phyloP scores from a whole-genome alignment of 768 basidiomycete species.

The Tylopilus subfusipes region DNA sequence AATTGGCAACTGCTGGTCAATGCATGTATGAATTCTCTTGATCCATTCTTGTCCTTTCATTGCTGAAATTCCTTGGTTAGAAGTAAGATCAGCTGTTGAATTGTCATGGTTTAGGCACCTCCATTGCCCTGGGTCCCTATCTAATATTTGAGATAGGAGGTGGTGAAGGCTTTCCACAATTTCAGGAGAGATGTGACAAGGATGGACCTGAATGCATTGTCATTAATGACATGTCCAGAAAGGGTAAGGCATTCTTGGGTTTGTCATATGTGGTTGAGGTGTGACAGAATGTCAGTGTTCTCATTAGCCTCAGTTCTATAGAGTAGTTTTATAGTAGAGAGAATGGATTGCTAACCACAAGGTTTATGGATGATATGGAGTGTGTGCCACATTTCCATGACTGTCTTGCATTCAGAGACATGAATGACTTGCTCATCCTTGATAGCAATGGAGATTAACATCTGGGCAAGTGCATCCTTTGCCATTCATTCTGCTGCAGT shows the following conservation, averaged over 20 bases:
- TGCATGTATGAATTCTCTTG: too few relatives aligned
- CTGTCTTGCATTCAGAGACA: background rate
- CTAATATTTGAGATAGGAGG: background rate
- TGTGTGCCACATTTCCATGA: background rate
- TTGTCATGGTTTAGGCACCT: background rate
- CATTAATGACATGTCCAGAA: background rate
- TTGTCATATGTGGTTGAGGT: too few relatives aligned
- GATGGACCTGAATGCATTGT: background rate
- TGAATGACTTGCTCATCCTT: background rate
- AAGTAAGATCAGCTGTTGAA: background rate
- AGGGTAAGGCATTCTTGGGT: too few relatives aligned
- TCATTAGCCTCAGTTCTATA: too few relatives aligned
- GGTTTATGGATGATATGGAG: background rate
- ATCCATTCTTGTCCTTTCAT: too few relatives aligned
- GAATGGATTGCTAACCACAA: too few relatives aligned
- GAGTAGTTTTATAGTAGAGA: too few relatives aligned
- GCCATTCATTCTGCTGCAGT: background rate
- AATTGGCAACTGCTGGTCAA: too few relatives aligned
- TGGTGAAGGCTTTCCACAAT: background rate
- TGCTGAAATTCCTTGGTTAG: too few relatives aligned
- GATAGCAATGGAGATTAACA: background rate
- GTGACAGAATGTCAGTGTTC: too few relatives aligned
- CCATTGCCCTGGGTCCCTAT: background rate
- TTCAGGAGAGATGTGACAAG: background rate
- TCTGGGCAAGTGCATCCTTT: background rate